phyloP scores from a whole-genome alignment of 2,329 filamentous ascomycete genomes.

The Fusarium zealandicum region DNA sequence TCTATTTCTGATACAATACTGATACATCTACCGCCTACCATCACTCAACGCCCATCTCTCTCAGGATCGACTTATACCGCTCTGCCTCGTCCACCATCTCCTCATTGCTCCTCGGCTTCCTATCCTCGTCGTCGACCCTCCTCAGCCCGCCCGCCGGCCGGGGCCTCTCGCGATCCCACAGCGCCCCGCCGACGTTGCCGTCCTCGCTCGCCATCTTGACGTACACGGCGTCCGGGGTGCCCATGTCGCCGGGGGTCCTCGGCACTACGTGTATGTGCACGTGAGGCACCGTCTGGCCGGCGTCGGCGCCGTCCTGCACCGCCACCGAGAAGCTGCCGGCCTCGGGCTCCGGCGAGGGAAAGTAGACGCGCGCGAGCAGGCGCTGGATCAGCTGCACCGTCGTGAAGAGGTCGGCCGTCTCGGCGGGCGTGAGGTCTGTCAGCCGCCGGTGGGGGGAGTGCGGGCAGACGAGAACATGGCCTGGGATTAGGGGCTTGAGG shows the following conservation, averaged over 20 bases:
- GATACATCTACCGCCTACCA: not conserved
- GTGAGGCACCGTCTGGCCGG: slow-evolving; percentile 93
- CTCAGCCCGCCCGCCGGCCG: slow-evolving; percentile 66
- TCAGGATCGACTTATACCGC: slow-evolving; percentile 63
- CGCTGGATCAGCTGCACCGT: slow-evolving; percentile 83
- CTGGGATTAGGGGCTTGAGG: slow-evolving; percentile 90
- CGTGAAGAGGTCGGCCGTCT: slow-evolving; percentile 84
- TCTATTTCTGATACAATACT: slow-evolving; percentile 1
- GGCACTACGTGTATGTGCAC: slow-evolving; percentile 94
- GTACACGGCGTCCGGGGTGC: slow-evolving; percentile 75
- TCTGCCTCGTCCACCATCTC: slow-evolving; percentile 84
- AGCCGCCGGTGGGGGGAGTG: slow-evolving; percentile 73
- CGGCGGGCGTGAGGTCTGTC: slow-evolving; percentile 72
- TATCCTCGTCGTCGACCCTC: slow-evolving; percentile 73
- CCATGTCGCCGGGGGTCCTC: slow-evolving; percentile 64
- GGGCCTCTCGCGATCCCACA: slow-evolving; percentile 64
- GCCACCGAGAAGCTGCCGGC: slow-evolving; percentile 89
- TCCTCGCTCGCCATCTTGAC: slow-evolving; percentile 82
- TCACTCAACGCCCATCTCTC: slow-evolving; percentile 49
- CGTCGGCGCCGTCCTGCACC: slow-evolving; percentile 89
- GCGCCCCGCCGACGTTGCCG: slow-evolving; percentile 78
- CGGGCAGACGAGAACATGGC: slow-evolving; percentile 91
- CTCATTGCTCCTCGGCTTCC: slow-evolving; percentile 70
- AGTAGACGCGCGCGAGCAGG: slow-evolving; percentile 71
- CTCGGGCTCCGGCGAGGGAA: slow-evolving; percentile 58